Conservation (phyloP, 495 filamentous ascomycete genomes). For the Xylaria intraflava region DNA sequence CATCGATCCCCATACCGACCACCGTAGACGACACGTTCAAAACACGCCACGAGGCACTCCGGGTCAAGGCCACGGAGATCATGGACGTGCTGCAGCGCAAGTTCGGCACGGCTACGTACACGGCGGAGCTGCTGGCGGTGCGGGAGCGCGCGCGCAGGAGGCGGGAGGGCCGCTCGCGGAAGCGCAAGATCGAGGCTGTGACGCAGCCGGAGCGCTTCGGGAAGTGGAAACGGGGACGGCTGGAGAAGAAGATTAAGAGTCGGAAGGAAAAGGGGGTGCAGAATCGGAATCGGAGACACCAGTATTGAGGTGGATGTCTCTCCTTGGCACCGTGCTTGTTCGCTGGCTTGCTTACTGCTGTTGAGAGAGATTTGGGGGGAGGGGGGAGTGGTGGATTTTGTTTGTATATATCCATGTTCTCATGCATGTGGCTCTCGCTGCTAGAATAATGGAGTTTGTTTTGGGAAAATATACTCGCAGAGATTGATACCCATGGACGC, state of each 20-base stretch:
- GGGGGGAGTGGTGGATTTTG: background rate
- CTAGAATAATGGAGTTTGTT: no score
- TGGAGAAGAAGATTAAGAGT: constrained; percentile 76
- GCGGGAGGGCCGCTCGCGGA: constrained; percentile 64
- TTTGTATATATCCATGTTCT: background rate
- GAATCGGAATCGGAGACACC: constrained; percentile 63
- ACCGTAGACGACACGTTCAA: constrained; percentile 61
- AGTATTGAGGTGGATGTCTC: constrained; percentile 25
- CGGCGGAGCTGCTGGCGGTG: constrained; percentile 59
- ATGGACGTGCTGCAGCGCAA: constrained; percentile 72
- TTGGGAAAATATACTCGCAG: background rate
- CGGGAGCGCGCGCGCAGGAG: constrained; percentile 60
- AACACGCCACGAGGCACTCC: constrained; percentile 58
- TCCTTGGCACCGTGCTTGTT: no score
- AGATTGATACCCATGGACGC: constrained; percentile 9
- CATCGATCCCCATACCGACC: constrained; percentile 60
- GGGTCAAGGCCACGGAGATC: constrained; percentile 61
- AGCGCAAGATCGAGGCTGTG: constrained; percentile 82
- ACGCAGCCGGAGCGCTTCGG: constrained; percentile 70
- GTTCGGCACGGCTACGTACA: constrained; percentile 73
- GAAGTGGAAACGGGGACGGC: constrained; percentile 74
- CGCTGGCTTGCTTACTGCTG: no score
- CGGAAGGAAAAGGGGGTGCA: constrained; percentile 68
- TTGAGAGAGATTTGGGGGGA: background rate
- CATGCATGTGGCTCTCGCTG: background rate